Conservation (phyloP, 257 asterid genomes). For the Leonotis leonurus region DNA sequence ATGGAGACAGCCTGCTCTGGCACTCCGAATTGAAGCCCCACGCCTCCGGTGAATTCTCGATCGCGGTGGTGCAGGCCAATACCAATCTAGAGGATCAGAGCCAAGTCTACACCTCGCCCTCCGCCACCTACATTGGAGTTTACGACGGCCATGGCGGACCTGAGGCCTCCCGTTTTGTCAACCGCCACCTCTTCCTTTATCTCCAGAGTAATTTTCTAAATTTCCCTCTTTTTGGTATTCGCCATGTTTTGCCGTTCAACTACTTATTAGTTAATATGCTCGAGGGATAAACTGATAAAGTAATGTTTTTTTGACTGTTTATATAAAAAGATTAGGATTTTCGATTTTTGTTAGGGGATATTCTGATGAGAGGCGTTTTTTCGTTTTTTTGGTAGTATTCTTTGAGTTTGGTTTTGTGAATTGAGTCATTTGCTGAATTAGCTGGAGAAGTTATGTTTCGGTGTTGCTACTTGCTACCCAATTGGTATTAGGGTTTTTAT, state of each 20-base stretch:
- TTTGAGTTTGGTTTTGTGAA: background rate
- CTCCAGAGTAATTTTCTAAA: constrained; percentile 43
- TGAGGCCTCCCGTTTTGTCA: constrained; percentile 92
- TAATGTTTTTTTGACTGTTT: too few species aligned
- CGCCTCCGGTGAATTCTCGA: constrained; percentile 80
- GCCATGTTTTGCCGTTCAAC: too few species aligned
- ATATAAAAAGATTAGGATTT: background rate
- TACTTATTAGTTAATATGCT: too few species aligned
- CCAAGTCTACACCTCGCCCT: constrained; percentile 79
- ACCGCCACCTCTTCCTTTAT: constrained; percentile 69
- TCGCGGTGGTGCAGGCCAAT: constrained; percentile 96
- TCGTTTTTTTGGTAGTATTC: background rate
- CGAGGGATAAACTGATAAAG: too few species aligned
- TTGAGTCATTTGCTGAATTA: background rate
- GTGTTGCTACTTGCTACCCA: too few species aligned
- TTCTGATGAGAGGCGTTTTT: background rate
- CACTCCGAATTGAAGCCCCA: constrained; percentile 76
- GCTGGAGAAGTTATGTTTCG: background rate
- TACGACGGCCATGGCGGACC: constrained; percentile 99
- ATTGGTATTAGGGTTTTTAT: background rate
- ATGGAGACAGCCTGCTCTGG: constrained; percentile 76
- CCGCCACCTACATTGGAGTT: constrained; percentile 85
- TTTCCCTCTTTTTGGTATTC: background rate
- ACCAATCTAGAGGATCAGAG: constrained; percentile 84
- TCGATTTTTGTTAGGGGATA: background rate